A percentile compares a stretch with the other conserved stretches of the same genome.
Conservation (phyloP, 2,329 filamentous ascomycete species). For the Amesomyces nigricolor region DNA sequence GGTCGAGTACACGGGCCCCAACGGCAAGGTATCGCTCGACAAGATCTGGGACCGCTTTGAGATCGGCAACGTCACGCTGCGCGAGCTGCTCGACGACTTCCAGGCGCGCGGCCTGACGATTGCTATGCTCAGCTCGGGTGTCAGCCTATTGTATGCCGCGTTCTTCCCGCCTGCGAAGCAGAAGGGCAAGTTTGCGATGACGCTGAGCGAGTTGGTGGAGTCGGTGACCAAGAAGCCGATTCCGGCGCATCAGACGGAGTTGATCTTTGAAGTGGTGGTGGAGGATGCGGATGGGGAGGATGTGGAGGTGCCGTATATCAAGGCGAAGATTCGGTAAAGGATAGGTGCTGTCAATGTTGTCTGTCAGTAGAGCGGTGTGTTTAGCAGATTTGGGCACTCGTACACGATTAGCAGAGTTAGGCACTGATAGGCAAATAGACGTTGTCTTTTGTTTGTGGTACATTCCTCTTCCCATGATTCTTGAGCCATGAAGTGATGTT, state of each 20-base stretch:
- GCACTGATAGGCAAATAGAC: not conserved
- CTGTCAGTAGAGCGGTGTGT: not conserved
- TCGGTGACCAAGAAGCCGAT: constrained; percentile 87
- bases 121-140: constrained; percentile 94
- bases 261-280: constrained; percentile 93
- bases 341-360: not conserved
- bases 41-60: constrained; percentile 99
- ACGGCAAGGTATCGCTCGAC: constrained; percentile 79
- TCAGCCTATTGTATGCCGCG: constrained; percentile 86
- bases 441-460: not conserved
- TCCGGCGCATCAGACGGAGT: constrained; percentile 84
- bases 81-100: constrained; percentile 78
- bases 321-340: constrained; percentile 62
- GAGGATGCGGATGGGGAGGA: constrained; percentile 88
- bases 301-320: constrained; percentile 94
- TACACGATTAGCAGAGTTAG: not conserved
- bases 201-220: constrained; percentile 83
- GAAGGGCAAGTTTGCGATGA: constrained; percentile 76
- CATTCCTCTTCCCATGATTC: not conserved
- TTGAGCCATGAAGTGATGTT: too few relatives aligned
- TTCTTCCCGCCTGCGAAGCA: constrained; percentile 79
- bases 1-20: constrained; percentile 75
- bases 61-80: constrained; percentile 75
- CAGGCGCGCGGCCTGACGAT: constrained; percentile 73
- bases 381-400: not conserved